Evolutionary conservation across 495 filamentous ascomycete genomes (phyloP), one percentile per base, ranked within the genome.

Genomic region (Talaromyces nanjingensis): DNA sequence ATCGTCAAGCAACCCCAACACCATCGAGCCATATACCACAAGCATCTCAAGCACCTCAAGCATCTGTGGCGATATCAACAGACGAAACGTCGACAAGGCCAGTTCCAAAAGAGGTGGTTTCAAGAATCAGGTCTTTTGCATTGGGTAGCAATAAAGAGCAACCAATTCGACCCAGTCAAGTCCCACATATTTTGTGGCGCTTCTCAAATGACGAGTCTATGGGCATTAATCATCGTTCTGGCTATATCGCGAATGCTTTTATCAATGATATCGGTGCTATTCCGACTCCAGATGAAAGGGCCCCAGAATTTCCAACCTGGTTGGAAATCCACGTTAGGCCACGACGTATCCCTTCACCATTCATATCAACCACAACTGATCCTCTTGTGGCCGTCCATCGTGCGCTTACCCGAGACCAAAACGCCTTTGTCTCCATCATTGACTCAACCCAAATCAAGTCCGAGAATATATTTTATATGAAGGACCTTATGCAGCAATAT

Each of bases 131-230:
- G 2, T 56, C 53, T 25, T 56, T 27, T n/a, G n/a, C n/a, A n/a
- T n/a, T n/a, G n/a, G n/a, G n/a, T n/a, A n/a, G n/a, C n/a, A n/a
- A n/a, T n/a, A n/a, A n/a, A n/a, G n/a, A n/a, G n/a, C n/a, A n/a
- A n/a, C n/a, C n/a, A n/a, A n/a, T n/a, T 22, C 12, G 24, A 25
- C 29, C 47, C 4, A 18, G 33, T 4, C n/a, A 58, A 31, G 14
- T 71, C 0, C 76, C 76, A 18, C 0, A 18, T 78, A 0, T 58
- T 79, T 6, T 79, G 27, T 27, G 70, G 25, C 65, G 77, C 14
- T 79, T 75, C 72, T 73, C 66, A 2, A 78, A 77, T 33, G 52
- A 65, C 11, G 64, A 73, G 1, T 74, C 72, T 0, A 73, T 76
- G 57, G 77, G 77, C 4, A 57, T 72, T 11, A 80, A 78, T 52